Percentiles rank a stretch among this genome's conserved stretches.
Conservation (phyloP, 2,329 filamentous ascomycete species). For the Parastagonospora avenae region DNA sequence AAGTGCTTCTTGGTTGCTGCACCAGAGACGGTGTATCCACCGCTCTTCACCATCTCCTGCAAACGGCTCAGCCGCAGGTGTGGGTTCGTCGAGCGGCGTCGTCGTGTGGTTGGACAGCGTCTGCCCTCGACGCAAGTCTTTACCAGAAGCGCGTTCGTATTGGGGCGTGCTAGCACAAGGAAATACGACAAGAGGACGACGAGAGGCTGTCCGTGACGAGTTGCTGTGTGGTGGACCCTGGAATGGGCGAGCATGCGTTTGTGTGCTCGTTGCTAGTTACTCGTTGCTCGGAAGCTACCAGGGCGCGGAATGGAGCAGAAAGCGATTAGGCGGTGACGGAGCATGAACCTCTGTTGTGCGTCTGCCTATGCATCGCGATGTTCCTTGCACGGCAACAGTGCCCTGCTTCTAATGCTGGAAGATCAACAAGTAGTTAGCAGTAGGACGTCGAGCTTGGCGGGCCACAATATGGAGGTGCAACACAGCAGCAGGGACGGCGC, state of each 20-base stretch:
- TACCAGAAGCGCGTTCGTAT: constrained; percentile 26
- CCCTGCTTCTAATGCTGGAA: constrained; percentile 12
- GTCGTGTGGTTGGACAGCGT: constrained; percentile 17
- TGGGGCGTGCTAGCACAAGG: constrained; percentile 11
- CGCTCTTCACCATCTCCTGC: constrained; percentile 31
- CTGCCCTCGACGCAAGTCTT: constrained; percentile 17
- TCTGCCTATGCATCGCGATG: constrained; percentile 30
- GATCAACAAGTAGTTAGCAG: constrained; percentile 10
- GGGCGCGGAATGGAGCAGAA: constrained; percentile 12
- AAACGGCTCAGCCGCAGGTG: constrained; percentile 39
- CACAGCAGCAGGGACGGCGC: constrained; percentile 9
- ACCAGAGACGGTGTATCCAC: constrained; percentile 16
- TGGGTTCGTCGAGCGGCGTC: constrained; percentile 16
- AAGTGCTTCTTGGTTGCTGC: constrained; percentile 5
- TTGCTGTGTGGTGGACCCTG: constrained; percentile 16
- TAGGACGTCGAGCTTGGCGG: constrained; percentile 5
- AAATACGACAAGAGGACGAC: constrained; percentile 8
- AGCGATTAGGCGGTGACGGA: constrained; percentile 17
- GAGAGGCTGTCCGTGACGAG: no score
- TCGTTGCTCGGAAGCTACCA: constrained; percentile 21
- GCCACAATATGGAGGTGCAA: constrained; percentile 13
- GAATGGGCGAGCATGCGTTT: constrained; percentile 27
- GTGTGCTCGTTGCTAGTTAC: constrained; percentile 20
- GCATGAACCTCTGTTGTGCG: constrained; percentile 27
- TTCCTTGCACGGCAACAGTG: constrained; percentile 21